Base-by-base conservation (phyloP, 208 protist genomes). In the Angomonas ambiguus region DNA sequence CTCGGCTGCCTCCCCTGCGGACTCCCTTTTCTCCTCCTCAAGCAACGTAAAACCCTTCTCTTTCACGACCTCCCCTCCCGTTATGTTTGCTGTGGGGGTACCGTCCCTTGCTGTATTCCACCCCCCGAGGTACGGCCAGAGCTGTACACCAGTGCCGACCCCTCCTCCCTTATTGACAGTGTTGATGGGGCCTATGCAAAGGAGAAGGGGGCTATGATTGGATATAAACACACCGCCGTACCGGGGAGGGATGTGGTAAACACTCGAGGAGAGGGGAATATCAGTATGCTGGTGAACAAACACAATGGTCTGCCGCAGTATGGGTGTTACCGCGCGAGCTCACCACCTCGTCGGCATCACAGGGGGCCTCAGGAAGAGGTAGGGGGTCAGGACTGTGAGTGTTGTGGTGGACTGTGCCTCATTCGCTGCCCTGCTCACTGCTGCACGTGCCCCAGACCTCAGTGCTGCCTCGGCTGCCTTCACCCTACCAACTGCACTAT, bases 71-170 rank as follows among this genome's bases (percentile, higher is more conserved):
- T 79, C n/a, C 35, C 45, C 27, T 75, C 72, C 25, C 71, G 72
- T 49, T 81, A 85, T 31, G 65, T 81, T 42, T 85, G 79, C 64
- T 85, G 79, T 55, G 71, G 65, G 2, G 68, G 68, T 3, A 66
- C 73, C 51, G 67, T 85, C 16, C 67, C 75, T 18, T 85, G 75
- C 61, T 85, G 79, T 51, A 65, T 77, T 25, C 75, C 79, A 25
- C 69, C 71, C 18, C 53, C 55, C 25, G 31, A 65, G 24, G 62
- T 79, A 56, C 74, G 74, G 25, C 79, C 79, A 13, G 79, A 85
- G 75, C 59, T 85, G 51, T 85, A 85, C 72, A 66, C 72, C 42
- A 80, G 75, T 6, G 53, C 70, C 24, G 57, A 28, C 24, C 42
- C 51, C 31, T 24, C 28, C 8, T 41, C 55, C 13, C 35, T 32